phyloP scores from a whole-genome alignment of 805 yeast genomes.

The Debaryomyces prosopidis region DNA sequence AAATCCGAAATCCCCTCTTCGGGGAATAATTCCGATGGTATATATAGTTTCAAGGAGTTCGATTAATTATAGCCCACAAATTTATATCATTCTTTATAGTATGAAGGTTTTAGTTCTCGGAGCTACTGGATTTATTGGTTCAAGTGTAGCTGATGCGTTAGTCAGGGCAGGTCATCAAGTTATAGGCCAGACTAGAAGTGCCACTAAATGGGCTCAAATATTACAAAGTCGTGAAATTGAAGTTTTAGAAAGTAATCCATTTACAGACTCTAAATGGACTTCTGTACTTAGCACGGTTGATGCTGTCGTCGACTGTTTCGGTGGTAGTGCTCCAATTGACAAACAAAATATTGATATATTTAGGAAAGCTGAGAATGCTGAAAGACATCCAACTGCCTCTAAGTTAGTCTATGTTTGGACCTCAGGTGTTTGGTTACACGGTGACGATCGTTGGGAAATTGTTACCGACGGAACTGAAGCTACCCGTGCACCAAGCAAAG shows the following conservation, averaged over 20 bases:
- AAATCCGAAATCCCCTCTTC: too few relatives aligned
- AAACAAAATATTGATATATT: background rate
- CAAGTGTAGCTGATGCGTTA: slow-evolving; percentile 2
- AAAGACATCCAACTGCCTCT: slow-evolving; percentile 1
- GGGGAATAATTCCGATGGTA: too few relatives aligned
- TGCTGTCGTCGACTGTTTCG: slow-evolving; percentile 6
- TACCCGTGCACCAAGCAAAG: slow-evolving; percentile 4
- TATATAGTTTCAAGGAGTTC: too few relatives aligned
- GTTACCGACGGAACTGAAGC: slow-evolving; percentile 7
- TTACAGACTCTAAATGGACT: slow-evolving; percentile 7
- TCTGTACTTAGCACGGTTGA: slow-evolving; percentile 3
- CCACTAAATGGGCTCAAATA: background rate
- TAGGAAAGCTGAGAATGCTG: background rate
- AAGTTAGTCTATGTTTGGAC: slow-evolving; percentile 7
- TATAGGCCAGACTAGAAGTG: slow-evolving; percentile 6
- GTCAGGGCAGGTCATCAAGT: slow-evolving; percentile 7
- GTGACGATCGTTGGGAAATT: slow-evolving; percentile 6
- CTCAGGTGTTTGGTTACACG: slow-evolving; percentile 8
- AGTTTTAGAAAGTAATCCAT: slow-evolving; percentile 6
- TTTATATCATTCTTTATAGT: too few relatives aligned
- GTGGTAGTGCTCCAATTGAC: slow-evolving; percentile 7
- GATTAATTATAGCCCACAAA: too few relatives aligned
- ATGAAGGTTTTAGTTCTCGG: slow-evolving; percentile 5
- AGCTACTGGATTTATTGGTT: slow-evolving; percentile 7
- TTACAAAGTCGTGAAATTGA: slow-evolving; percentile 6